phyloP scores from a whole-genome alignment of 2,329 filamentous ascomycete species.

The Pseudogymnoascus sp. region DNA sequence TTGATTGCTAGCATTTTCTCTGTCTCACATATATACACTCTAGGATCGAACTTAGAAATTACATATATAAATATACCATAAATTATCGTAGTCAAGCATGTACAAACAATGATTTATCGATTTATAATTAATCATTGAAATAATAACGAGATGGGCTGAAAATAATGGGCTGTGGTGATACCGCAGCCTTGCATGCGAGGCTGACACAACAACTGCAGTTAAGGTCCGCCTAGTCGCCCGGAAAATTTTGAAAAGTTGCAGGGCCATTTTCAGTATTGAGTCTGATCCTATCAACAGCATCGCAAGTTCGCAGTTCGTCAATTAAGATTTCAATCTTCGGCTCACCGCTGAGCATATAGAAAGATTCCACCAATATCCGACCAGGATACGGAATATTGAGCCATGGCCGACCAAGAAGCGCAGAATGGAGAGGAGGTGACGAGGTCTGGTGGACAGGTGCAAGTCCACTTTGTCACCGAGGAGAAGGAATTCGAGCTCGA shows the following conservation, averaged over 20 bases:
- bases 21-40: neutral
- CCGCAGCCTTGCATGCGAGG: conserved; percentile 8
- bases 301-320: conserved; percentile 1
- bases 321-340: neutral
- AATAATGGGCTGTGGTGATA: neutral
- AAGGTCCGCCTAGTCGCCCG: neutral
- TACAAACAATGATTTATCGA: neutral
- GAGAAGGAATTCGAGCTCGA: conserved; percentile 55
- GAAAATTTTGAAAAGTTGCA: conserved; percentile 10
- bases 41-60: neutral
- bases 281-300: conserved; percentile 3
- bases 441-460: conserved; percentile 42
- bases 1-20: conserved; percentile 1
- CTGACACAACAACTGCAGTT: conserved; percentile 6
- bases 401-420: conserved; percentile 1
- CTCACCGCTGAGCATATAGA: neutral
- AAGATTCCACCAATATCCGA: neutral
- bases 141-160: neutral
- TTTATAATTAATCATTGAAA: neutral
- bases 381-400: neutral
- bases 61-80: neutral
- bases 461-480: conserved; percentile 59
- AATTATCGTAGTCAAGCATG: neutral
- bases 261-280: conserved; percentile 8
- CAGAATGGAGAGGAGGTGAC: conserved; percentile 7